phyloP scores from a whole-genome alignment of 2,329 filamentous ascomycete genomes.

The Aspergillus aculeatus region DNA sequence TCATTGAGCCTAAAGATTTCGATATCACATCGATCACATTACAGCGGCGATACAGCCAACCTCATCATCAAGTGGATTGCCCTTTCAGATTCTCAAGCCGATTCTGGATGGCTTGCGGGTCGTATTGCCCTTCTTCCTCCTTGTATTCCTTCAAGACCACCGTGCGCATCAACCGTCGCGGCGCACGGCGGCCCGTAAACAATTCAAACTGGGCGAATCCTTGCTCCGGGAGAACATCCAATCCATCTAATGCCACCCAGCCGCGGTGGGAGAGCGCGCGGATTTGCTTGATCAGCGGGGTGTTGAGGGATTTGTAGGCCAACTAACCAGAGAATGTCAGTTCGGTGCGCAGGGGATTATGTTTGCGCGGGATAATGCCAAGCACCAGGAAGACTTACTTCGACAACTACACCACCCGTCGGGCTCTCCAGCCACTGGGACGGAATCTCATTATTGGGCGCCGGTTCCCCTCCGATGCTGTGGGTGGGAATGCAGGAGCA shows the following conservation, averaged over 20 bases:
- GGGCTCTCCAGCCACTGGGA: conserved; percentile 40
- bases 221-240: conserved; percentile 42
- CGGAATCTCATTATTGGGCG: conserved; percentile 37
- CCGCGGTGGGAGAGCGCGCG: conserved; percentile 37
- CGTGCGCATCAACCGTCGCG: conserved; percentile 38
- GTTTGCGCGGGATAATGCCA: too few relatives aligned
- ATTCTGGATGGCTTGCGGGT: conserved; percentile 29
- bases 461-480: conserved; percentile 35
- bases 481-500: conserved; percentile 41
- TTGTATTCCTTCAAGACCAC: conserved; percentile 37
- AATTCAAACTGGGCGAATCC: conserved; percentile 43
- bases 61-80: conserved; percentile 27
- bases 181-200: conserved; percentile 40
- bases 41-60: too few relatives aligned
- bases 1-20: too few relatives aligned
- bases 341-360: too few relatives aligned
- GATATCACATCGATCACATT: too few relatives aligned
- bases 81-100: conserved; percentile 34
- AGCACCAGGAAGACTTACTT: conserved; percentile 29
- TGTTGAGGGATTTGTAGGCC: conserved; percentile 42
- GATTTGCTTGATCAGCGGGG: conserved; percentile 38
- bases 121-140: conserved; percentile 35
- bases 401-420: conserved; percentile 42
- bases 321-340: conserved; percentile 10
- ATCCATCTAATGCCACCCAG: conserved; percentile 41